These are phyloP conservation scores for Alternaria hordeiaustralica DNA, from an alignment of 2,329 filamentous ascomycete species.

Conservation along the genomic window DNA sequence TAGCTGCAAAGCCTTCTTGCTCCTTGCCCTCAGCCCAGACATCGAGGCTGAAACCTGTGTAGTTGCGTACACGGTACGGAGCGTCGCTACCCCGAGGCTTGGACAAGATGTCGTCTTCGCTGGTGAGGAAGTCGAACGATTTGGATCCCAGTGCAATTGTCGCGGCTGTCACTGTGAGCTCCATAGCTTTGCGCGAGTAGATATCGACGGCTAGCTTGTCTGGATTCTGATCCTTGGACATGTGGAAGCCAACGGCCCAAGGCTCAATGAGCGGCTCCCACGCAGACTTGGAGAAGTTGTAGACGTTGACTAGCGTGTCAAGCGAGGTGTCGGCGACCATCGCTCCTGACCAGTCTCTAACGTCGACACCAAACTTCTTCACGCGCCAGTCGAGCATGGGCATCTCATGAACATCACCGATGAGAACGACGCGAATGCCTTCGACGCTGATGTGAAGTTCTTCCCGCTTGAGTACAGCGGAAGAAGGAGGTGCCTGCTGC, in stretches of 20 bases:
- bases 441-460: constrained; percentile 86
- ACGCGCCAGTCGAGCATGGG: constrained; percentile 93
- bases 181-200: constrained; percentile 87
- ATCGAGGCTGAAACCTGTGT: constrained; percentile 89
- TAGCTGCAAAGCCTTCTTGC: constrained; percentile 74
- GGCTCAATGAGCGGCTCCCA: constrained; percentile 98
- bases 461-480: constrained; percentile 70
- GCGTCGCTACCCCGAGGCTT: constrained; percentile 92
- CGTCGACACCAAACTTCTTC: constrained; percentile 83
- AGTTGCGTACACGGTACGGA: constrained; percentile 91
- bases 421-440: constrained; percentile 88
- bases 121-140: constrained; percentile 86
- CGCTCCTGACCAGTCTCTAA: constrained; percentile 88
- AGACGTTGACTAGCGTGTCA: constrained; percentile 93
- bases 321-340: constrained; percentile 89
- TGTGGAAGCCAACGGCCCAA: constrained; percentile 91
- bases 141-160: constrained; percentile 94
- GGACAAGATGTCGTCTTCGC: constrained; percentile 87
- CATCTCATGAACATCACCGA: constrained; percentile 94
- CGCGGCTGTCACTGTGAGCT: constrained; percentile 90
- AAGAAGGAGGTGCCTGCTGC: constrained; percentile 60
- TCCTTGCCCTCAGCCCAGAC: constrained; percentile 76
- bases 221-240: constrained; percentile 77
- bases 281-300: constrained; percentile 98
- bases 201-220: constrained; percentile 83